These are phyloP conservation scores for Erysiphe pulchra DNA, from an alignment of 2,329 filamentous ascomycete species.

Conservation along the genomic window DNA sequence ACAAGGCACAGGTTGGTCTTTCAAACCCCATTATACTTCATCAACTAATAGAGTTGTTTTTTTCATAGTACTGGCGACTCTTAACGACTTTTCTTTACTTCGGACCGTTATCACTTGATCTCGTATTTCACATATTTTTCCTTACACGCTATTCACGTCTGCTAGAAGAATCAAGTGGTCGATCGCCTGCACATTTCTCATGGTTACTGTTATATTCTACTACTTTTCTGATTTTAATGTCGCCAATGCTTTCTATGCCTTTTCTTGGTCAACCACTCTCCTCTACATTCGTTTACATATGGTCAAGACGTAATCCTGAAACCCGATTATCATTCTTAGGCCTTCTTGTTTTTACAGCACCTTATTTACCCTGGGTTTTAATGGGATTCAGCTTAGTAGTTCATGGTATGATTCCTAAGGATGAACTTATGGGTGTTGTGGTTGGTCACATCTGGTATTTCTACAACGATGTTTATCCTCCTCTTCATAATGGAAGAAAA, in stretches of 20 bases:
- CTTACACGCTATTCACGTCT: slow-evolving; percentile 87
- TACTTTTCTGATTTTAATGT: slow-evolving; percentile 51
- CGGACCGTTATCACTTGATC: slow-evolving; percentile 74
- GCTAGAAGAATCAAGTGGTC: slow-evolving; percentile 79
- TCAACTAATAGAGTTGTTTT: background rate
- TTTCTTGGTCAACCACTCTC: slow-evolving; percentile 87
- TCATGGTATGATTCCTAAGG: slow-evolving; percentile 72
- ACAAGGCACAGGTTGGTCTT: slow-evolving; percentile 57
- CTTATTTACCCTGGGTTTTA: slow-evolving; percentile 86
- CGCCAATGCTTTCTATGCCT: slow-evolving; percentile 69
- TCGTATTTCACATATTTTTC: slow-evolving; percentile 96
- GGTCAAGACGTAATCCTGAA: slow-evolving; percentile 84
- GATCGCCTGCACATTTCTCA: slow-evolving; percentile 77
- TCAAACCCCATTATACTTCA: background rate
- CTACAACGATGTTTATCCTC: slow-evolving; percentile 88
- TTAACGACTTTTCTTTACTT: slow-evolving; percentile 94
- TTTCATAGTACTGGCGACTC: slow-evolving; percentile 71
- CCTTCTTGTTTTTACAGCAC: slow-evolving; percentile 71
- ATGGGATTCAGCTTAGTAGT: slow-evolving; percentile 83
- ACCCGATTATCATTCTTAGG: slow-evolving; percentile 75
- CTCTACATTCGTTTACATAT: slow-evolving; percentile 89
- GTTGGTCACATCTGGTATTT: slow-evolving; percentile 97
- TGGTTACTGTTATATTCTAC: slow-evolving; percentile 81
- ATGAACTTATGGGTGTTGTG: slow-evolving; percentile 84
- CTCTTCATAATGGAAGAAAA: slow-evolving; percentile 58